Conservation (phyloP, 768 basidiomycete genomes). For the Xanthoconium stramineum region DNA sequence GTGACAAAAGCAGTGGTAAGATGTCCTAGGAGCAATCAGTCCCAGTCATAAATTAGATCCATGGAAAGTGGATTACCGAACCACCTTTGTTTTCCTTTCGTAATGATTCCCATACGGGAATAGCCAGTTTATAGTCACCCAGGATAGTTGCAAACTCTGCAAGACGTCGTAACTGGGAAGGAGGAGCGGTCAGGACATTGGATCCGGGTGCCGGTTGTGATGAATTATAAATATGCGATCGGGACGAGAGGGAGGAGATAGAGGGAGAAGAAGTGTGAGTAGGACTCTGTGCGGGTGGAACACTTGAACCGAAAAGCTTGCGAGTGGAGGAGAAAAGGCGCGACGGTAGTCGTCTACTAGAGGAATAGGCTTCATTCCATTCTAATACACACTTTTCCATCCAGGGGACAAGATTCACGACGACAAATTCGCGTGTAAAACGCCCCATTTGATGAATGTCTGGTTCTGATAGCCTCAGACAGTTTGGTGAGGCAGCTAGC, state of each 20-base stretch:
- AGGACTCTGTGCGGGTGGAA: conserved; percentile 44
- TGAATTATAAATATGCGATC: conserved; percentile 39
- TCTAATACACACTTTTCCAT: conserved; percentile 94
- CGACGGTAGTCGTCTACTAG: conserved; percentile 74
- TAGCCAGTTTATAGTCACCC: conserved; percentile 85
- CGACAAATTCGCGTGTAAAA: conserved; percentile 84
- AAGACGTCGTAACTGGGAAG: conserved; percentile 76
- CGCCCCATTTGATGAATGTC: conserved; percentile 75
- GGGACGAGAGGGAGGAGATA: conserved; percentile 32
- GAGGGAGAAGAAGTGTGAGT: conserved; percentile 39
- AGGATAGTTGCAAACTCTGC: conserved; percentile 95
- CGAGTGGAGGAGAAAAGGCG: conserved; percentile 86
- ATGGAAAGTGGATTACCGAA: conserved; percentile 46
- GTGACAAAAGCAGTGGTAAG: conserved; percentile 66
- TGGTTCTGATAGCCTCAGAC: conserved; percentile 55
- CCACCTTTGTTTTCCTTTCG: conserved; percentile 87
- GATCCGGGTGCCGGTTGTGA: conserved; percentile 26
- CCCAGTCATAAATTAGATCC: neutral
- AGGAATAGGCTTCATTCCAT: conserved; percentile 89
- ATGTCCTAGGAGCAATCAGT: conserved; percentile 60
- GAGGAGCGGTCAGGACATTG: conserved; percentile 34
- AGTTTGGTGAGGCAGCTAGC: conserved; percentile 19
- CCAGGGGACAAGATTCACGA: conserved; percentile 90
- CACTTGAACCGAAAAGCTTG: conserved; percentile 70
- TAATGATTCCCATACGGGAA: conserved; percentile 79